These are phyloP conservation scores for Calonectria pauciramosa DNA, from an alignment of 2,329 filamentous ascomycete species.

Conservation along the genomic window DNA sequence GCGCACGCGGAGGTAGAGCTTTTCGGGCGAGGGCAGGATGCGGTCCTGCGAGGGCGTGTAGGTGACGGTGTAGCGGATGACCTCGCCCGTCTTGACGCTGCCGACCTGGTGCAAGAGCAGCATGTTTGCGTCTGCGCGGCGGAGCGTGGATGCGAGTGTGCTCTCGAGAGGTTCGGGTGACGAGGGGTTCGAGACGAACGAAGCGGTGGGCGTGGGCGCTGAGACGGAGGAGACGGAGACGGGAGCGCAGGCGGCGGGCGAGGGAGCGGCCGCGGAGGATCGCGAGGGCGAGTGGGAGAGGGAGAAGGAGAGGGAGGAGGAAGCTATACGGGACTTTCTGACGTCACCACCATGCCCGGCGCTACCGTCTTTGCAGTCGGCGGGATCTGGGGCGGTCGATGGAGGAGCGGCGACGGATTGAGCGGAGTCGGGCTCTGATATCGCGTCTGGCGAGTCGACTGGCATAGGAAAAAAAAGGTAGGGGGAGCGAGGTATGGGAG, in stretches of 20 bases:
- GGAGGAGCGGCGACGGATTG: not conserved
- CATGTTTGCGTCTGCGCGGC: slow-evolving; percentile 66
- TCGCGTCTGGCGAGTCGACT: slow-evolving; percentile 7
- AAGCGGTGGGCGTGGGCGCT: slow-evolving; percentile 18
- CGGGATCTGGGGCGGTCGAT: slow-evolving; percentile 8
- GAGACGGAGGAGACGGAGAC: slow-evolving; percentile 18
- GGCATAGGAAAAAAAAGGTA: not conserved
- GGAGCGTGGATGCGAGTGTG: slow-evolving; percentile 23
- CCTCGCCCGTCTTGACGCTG: slow-evolving; percentile 93
- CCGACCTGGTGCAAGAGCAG: slow-evolving; percentile 92
- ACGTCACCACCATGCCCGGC: slow-evolving; percentile 46
- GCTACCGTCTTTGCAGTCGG: slow-evolving; percentile 10
- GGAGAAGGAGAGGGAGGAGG: slow-evolving; percentile 13
- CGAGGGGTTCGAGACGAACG: slow-evolving; percentile 16
- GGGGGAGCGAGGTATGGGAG: not conserved
- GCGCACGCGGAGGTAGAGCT: slow-evolving; percentile 87
- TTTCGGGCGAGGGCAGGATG: slow-evolving; percentile 86
- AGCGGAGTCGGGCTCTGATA: slow-evolving; percentile 4
- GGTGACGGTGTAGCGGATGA: slow-evolving; percentile 91
- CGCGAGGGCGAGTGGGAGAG: slow-evolving; percentile 20
- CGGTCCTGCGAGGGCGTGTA: slow-evolving; percentile 92
- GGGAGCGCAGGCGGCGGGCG: slow-evolving; percentile 11
- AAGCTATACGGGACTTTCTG: slow-evolving; percentile 35
- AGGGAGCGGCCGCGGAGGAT: slow-evolving; percentile 5
- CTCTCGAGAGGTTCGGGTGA: slow-evolving; percentile 15